Percentiles rank a stretch among this genome's conserved stretches.
These are phyloP conservation scores for Rhynchosporium secalis DNA, from an alignment of 2,329 filamentous ascomycete genomes.

Conservation along the genomic window DNA sequence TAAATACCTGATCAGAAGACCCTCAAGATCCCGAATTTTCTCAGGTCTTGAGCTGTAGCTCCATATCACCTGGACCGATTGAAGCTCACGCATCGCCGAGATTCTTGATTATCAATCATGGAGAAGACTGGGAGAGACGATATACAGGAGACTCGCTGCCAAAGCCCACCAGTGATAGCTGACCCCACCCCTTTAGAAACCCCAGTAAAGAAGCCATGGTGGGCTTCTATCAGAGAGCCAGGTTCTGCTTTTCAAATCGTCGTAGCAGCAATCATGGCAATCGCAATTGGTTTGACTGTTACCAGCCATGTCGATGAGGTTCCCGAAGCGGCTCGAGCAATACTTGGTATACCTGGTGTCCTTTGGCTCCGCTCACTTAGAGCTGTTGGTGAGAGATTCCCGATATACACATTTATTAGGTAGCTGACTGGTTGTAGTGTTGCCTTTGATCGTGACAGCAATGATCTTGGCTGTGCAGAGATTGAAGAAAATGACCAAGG, in stretches of 20 bases:
- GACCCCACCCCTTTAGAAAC: neutral
- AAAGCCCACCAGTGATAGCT: neutral
- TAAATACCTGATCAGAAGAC: neutral
- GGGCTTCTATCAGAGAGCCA: slow-evolving; percentile 9
- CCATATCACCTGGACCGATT: neutral
- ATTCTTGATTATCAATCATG: neutral
- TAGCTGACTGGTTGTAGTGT: neutral
- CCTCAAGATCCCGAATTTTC: neutral
- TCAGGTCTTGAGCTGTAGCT: neutral
- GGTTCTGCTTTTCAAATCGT: slow-evolving; percentile 16
- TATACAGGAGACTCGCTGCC: slow-evolving; percentile 4
- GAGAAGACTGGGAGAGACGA: neutral
- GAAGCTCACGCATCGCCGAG: neutral
- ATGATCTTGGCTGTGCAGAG: slow-evolving; percentile 12
- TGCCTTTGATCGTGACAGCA: slow-evolving; percentile 10
- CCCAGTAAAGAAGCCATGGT: slow-evolving; percentile 5
- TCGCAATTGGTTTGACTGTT: slow-evolving; percentile 9
- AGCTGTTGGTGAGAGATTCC: slow-evolving; percentile 4
- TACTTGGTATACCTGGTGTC: slow-evolving; percentile 7
- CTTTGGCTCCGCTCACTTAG: slow-evolving; percentile 10
- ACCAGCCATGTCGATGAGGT: slow-evolving; percentile 8
- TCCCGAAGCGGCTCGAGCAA: slow-evolving; percentile 6
- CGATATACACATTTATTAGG: too few species aligned
- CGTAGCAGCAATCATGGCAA: slow-evolving; percentile 8
- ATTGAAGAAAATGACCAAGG: slow-evolving; percentile 12